These are phyloP conservation scores for Trifolium dubium DNA, from an alignment of 306 rosid species.

Conservation along the genomic window DNA sequence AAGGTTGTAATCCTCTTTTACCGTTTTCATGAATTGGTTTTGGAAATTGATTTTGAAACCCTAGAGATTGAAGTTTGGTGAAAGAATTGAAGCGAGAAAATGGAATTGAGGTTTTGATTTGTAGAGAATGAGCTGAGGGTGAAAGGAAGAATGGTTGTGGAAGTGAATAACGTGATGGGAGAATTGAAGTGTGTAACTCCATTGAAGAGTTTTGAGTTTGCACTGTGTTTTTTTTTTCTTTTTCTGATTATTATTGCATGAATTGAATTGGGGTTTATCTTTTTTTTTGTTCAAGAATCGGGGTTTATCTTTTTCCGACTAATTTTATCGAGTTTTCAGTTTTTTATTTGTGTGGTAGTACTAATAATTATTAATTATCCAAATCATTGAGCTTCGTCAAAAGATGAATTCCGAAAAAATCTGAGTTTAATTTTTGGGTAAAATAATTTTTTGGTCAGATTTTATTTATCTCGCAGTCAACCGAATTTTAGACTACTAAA, in stretches of 20 bases:
- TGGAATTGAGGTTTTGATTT: conserved; percentile 38
- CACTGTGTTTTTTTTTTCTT: not conserved
- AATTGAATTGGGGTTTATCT: not conserved
- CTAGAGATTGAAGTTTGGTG: not conserved
- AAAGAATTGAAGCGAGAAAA: conserved; percentile 34
- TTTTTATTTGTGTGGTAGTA: not conserved
- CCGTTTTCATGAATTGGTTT: no score
- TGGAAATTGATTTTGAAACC: not conserved
- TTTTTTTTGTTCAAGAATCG: not conserved
- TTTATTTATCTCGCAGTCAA: no score
- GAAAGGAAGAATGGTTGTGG: conserved; percentile 1
- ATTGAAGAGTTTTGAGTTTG: conserved; percentile 21
- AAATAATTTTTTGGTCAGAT: no score
- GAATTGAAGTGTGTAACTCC: conserved; percentile 36
- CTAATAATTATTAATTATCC: no score
- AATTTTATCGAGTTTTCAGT: not conserved
- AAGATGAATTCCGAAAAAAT: no score
- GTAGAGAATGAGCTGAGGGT: conserved; percentile 4
- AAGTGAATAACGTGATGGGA: conserved; percentile 37
- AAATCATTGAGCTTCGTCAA: no score
- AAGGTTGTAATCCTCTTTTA: conserved; percentile 25
- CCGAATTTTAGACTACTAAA: no score
- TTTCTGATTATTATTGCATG: not conserved
- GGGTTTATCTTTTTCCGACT: not conserved
- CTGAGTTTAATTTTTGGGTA: no score